These are phyloP conservation scores for Xylogone sp. DNA, from an alignment of 2,329 filamentous ascomycete species.

Conservation along the genomic window DNA sequence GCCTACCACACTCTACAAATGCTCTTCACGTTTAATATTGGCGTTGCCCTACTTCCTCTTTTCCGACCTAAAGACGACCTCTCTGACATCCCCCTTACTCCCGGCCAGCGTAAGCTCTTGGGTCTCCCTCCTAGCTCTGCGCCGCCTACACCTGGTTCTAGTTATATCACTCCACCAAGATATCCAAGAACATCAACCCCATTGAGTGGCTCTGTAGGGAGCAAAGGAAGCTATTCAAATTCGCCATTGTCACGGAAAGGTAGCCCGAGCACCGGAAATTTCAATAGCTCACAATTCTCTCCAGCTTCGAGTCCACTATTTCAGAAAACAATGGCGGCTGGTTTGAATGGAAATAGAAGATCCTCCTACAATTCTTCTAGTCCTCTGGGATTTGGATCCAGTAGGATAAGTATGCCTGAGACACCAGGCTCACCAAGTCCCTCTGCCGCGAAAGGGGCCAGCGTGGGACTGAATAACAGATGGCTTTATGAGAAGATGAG, in stretches of 20 bases:
- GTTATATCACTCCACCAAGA: conserved; percentile 81
- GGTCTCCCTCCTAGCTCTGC: conserved; percentile 67
- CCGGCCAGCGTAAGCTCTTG: conserved; percentile 80
- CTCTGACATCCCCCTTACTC: conserved; percentile 84
- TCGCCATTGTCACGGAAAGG: conserved; percentile 56
- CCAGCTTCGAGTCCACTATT: conserved; percentile 55
- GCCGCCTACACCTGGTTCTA: conserved; percentile 63
- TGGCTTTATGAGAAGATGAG: conserved; percentile 89
- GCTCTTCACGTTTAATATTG: conserved; percentile 67
- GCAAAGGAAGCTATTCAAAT: conserved; percentile 41
- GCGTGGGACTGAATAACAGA: conserved; percentile 80
- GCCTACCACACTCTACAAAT: conserved; percentile 46
- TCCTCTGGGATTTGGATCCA: conserved; percentile 46
- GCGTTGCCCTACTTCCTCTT: conserved; percentile 67
- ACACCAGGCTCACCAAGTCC: conserved; percentile 67
- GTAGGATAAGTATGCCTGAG: conserved; percentile 38
- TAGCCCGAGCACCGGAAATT: conserved; percentile 40
- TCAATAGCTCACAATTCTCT: conserved; percentile 45
- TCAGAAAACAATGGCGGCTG: conserved; percentile 60
- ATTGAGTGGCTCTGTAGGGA: conserved; percentile 54
- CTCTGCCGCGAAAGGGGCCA: conserved; percentile 61
- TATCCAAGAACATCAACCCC: conserved; percentile 72
- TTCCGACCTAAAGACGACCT: conserved; percentile 71
- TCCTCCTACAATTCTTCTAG: conserved; percentile 60
- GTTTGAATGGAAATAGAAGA: conserved; percentile 45